Base-by-base conservation (phyloP, 2,329 filamentous ascomycete species). In the Fusarium sacchari region DNA sequence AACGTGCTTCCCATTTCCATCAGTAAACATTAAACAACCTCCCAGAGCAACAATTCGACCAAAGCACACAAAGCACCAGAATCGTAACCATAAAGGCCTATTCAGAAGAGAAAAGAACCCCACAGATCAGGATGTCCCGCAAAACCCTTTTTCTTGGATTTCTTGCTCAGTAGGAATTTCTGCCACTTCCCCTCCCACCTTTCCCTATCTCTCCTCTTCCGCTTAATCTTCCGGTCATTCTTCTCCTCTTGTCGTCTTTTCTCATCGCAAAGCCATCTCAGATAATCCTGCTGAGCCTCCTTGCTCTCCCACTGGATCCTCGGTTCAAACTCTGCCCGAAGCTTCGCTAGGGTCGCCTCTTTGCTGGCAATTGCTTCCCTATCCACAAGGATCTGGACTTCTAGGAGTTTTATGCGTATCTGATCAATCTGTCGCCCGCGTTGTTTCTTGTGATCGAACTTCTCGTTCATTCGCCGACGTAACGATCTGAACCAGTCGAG, bases 41-140 rank as follows among this genome's bases (percentile, higher is more conserved):
- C n/a, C n/a, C 24, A 20, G 18, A 14, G 22, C 47, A 20, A 34
- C 12, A 24, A 24, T 14, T 10, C 12, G 8, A 9, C 22, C 30
- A 50, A 50, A 34, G 30, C 6, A 50, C 8, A 12, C 8, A 15
- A 34, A 52, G 12, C n/a, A 20, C 30, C 47, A 34, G n/a, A 34
- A 7, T 4, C 9, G 12, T 13, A 6, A 15, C 13, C 3, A 8
- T 3, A 4, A 20, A 15, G 2, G 6, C 12, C 2, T 13, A 0
- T 34, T 24, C 6, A 52, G 12, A 36, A 13, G 7, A 52, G 32
- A 11, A 36, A 36, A 26, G 49, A 52, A 26, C 49, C 49, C 49
- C 32, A 52, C 1, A 52, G 14, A 20, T 36, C 20, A 12, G 49
- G 49, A 8, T 52, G 49, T 36, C 49, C 49, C n/a, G 18, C 17